Base-by-base conservation (phyloP, 2,329 filamentous ascomycete species). In the Stagonosporopsis vannaccii region DNA sequence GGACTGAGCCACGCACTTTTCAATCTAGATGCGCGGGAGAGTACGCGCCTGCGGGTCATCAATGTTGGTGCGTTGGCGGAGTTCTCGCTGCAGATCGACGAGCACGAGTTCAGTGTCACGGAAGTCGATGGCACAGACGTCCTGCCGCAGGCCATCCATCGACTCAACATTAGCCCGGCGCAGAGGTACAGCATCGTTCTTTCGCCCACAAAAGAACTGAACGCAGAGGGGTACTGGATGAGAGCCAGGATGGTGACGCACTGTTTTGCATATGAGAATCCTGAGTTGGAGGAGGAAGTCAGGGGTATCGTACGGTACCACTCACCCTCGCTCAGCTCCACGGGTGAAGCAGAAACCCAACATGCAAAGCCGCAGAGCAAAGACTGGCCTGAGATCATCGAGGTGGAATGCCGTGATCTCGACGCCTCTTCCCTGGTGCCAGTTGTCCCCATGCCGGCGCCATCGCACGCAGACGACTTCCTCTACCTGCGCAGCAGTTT, bases 41-140 rank as follows among this genome's bases (percentile, higher is more conserved):
- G 87, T 0, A 93, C 93, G 56, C 78, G 91, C 8, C 82, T 94
- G 65, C 87, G 87, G 39, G 79, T 92, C 56, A 80, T 91, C 64
- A 92, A 91, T 65, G 84, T 91, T 19, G n/a, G 89, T 13, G 90
- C 89, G 15, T 92, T 91, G 76, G 78, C 79, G 1, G 78, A 78
- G 11, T 81, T 83, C 58, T 78, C 79, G 48, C 76, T 84, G 54
- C 84, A 85, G 44, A 76, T 90, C 35, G 89, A 91, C 59, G 82
- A 87, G 61, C 88, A 90, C 59, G 70, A 79, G 43, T 81, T 88
- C 46, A 79, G 81, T 32, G 76, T 90, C 35, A 86, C 86, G 2
- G 88, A 90, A 71, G 85, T 87, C 0, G 88, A 91, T 67, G 87
- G 87, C 7, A 88, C 84, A 3, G 80, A 84, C 25, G 81, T n/a